Percentiles rank a stretch among this genome's conserved stretches.
These are phyloP conservation scores for Xeromyces bisporus DNA, from an alignment of 495 filamentous ascomycete species.

Conservation along the genomic window DNA sequence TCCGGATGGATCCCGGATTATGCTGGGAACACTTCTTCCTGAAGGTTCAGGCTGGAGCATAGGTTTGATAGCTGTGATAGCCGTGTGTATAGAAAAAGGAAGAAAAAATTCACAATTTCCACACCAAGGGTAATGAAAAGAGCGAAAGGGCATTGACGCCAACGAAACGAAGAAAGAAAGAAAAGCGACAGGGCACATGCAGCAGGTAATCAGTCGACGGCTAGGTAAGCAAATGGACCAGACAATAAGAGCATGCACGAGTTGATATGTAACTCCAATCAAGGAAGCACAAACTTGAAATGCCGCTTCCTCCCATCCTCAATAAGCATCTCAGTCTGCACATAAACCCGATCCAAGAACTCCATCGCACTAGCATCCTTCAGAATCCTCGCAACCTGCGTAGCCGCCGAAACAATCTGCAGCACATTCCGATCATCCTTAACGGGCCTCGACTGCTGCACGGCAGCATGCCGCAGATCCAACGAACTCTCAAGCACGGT, in stretches of 20 bases:
- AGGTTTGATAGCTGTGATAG: too few species aligned
- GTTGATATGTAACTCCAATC: constrained; percentile 8
- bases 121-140: neutral
- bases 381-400: constrained; percentile 73
- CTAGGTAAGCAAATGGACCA: constrained; percentile 1
- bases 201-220: too few species aligned
- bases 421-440: constrained; percentile 86
- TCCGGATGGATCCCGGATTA: too few species aligned
- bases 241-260: neutral
- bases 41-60: too few species aligned
- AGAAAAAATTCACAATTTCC: neutral
- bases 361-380: constrained; percentile 70
- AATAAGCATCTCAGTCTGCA: constrained; percentile 56
- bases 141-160: neutral
- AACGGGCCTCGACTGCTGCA: constrained; percentile 63
- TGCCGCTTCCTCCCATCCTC: constrained; percentile 41
- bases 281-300: constrained; percentile 29
- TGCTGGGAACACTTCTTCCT: too few species aligned
- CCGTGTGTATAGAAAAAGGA: neutral
- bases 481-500: constrained; percentile 69
- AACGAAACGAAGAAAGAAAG: neutral
- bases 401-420: constrained; percentile 69
- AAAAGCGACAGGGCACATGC: too few species aligned
- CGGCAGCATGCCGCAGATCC: constrained; percentile 71
- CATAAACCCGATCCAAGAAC: constrained; percentile 55